Base-by-base conservation (phyloP, 2,329 filamentous ascomycete genomes). In the Lasiodiplodia citricola region DNA sequence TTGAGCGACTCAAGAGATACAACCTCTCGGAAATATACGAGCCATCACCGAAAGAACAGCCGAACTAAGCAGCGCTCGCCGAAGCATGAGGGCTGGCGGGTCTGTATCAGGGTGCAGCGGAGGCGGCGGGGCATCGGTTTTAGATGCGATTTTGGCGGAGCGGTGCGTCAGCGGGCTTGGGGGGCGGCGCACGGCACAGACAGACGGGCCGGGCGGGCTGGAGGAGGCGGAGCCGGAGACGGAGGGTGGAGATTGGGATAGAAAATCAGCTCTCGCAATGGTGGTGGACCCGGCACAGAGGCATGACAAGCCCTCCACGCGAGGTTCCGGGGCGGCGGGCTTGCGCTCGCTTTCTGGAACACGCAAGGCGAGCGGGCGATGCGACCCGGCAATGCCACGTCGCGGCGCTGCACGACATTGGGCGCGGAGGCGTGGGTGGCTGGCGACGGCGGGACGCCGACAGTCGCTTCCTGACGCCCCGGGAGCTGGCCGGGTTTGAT, bases 11-110 rank as follows among this genome's bases (percentile, higher is more conserved):
- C 70, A 94, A 92, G 81, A 87, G 88, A 72, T 95, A 90, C 81
- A 96, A 96, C 78, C 80, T 96, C 50, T 88, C 90, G 68, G 92
- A 93, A 78, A 86, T 95, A 28, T 92, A 91, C 72, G 83, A 84
- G 69, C 83, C 85, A 64, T 81, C 80, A 11, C 77, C 81, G 50
- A 78, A 79, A 68, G 75, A 76, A 52, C 47, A 68, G 55, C 71
- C 71, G 51, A 69, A 67, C 70, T 54, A 70, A 70, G 69, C 72
- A 64, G 51, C 63, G 51, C 21, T 54, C 18, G 63, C 50, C 50
- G 41, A 8, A 16, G 57, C 57, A 60, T 60, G 38, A 47, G 21
- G 57, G 57, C 57, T 5, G 35, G 35, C 55, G 55, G 55, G 57
- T 47, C 57, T 31, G 57, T 60, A 60, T 60, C 38, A 44, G 57